Evolutionary conservation across 148 eudicot genomes (phyloP), one percentile per base, ranked within the genome.

Genomic region (Simmondsia chinensis): DNA sequence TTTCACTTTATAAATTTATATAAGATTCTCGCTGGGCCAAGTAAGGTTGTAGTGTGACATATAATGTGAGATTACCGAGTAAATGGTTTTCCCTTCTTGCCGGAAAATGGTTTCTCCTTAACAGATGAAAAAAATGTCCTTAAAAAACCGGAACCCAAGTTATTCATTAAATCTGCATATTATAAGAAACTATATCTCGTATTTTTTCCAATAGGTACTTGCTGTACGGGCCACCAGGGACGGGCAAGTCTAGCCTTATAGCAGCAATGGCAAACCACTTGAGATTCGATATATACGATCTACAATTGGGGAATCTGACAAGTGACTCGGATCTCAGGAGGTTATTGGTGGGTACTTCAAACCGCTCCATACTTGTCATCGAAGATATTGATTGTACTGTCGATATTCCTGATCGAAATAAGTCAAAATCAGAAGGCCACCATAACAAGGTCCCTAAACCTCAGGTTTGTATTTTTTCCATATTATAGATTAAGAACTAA

Each of bases 231-330:
- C 73, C 73, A 5, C 73, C 73, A 6, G 73, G 73, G 28, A 68
- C 73, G 0, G 73, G 73, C 9, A 68, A 68, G 18, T 68, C 73
- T 0, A 68, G 73, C 59, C 40, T 68, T 35, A 46, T 68, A 24
- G 73, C 68, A 0, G 73, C 73, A 18, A 68, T 68, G 63, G 73
- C 73, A 7, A 68, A 68, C 33, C 21, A 68, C 50, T 53, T 68
- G 13, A 52, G 56, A 43, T 68, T 68, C 6, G 54, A 68, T 33
- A 39, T 68, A 18, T 68, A 50, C 34, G 68, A 68, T 40, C 25
- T 68, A 28, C 62, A 68, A 50, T 59, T 68, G 3, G 50, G 67
- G 1, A 50, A 50, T 32, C 56, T 61, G 17, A 14, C 4, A 7
- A 36, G 44, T 56, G 65, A 68, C 18, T 30, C 43, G 0, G 43